Evolutionary conservation across 2,329 filamentous ascomycete genomes (phyloP).

Genomic region (Aspergillus transmontanensis): DNA sequence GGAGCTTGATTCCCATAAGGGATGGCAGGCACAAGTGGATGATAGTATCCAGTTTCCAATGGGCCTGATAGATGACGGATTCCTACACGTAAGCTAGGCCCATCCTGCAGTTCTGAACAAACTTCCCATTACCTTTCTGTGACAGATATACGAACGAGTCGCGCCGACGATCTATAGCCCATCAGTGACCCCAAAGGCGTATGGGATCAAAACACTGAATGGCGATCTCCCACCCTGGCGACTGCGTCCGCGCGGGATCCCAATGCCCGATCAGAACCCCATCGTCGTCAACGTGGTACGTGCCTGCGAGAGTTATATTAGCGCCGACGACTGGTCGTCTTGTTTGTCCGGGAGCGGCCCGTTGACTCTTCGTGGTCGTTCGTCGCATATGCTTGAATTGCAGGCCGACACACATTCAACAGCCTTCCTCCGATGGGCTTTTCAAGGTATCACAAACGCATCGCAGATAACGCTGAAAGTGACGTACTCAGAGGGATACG

Average conservation of each 20-base stretch:
- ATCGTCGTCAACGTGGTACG: conserved; percentile 25
- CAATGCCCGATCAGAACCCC: conserved; percentile 33
- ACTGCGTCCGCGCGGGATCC: conserved; percentile 41
- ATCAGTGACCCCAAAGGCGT: conserved; percentile 22
- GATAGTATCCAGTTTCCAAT: conserved; percentile 25
- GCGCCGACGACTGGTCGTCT: conserved; percentile 11
- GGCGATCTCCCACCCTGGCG: conserved; percentile 46
- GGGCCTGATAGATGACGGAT: conserved; percentile 41
- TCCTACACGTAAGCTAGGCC: conserved; percentile 40
- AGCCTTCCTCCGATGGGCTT: conserved; percentile 26
- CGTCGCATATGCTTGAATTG: conserved; percentile 23
- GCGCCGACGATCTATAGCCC: background rate
- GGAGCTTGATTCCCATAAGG: conserved; percentile 15
- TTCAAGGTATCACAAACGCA: conserved; percentile 15
- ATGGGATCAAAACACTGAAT: conserved; percentile 38
- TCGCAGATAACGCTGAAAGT: conserved; percentile 27
- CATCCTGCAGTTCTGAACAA: background rate
- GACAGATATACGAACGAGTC: conserved; percentile 28
- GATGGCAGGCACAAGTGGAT: conserved; percentile 25
- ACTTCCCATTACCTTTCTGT: background rate
- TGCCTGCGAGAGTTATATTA: conserved; percentile 20
- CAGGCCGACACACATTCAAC: conserved; percentile 29
- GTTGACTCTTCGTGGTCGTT: conserved; percentile 14
- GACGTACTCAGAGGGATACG: conserved; percentile 39
- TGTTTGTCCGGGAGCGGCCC: conserved; percentile 6